Evolutionary conservation across 75 land plant genomes (phyloP).

Genomic region (Isoetes taiwanensis): DNA sequence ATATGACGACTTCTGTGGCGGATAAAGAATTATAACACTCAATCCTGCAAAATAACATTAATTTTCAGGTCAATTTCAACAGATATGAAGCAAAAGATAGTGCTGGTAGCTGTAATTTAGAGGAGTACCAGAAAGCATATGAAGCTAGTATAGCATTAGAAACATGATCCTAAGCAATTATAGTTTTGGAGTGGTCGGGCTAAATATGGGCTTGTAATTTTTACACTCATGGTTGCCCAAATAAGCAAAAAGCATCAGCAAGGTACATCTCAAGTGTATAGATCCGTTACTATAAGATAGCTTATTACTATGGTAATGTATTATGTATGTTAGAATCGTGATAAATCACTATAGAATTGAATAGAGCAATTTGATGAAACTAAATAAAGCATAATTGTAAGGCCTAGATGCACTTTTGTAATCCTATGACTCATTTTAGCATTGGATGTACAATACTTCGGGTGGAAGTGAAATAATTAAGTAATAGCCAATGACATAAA

Average conservation of each 20-base stretch:
- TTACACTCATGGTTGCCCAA: no score
- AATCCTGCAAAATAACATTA: slow-evolving; percentile 13
- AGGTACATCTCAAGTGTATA: not conserved
- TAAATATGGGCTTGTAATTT: no score
- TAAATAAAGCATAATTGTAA: not conserved
- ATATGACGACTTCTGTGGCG: slow-evolving; percentile 21
- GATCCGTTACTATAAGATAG: not conserved
- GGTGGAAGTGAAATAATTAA: not conserved
- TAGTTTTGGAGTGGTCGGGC: no score
- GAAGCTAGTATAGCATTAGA: no score
- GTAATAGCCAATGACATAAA: no score
- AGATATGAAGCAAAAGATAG: no score
- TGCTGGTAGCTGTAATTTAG: no score
- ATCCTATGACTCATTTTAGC: no score
- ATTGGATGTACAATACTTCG: not conserved
- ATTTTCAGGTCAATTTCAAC: no score
- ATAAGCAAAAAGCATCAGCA: not conserved
- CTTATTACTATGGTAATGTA: not conserved
- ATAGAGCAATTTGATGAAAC: not conserved
- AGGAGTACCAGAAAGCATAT: no score
- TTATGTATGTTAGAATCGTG: not conserved
- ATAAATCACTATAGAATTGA: not conserved
- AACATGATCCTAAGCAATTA: no score
- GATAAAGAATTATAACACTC: slow-evolving; percentile 19
- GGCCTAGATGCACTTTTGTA: no score